Evolutionary conservation across 371 early-diverging fungal species (phyloP), one percentile per base, ranked within the genome.

Genomic region (Rhizopus sp.): DNA sequence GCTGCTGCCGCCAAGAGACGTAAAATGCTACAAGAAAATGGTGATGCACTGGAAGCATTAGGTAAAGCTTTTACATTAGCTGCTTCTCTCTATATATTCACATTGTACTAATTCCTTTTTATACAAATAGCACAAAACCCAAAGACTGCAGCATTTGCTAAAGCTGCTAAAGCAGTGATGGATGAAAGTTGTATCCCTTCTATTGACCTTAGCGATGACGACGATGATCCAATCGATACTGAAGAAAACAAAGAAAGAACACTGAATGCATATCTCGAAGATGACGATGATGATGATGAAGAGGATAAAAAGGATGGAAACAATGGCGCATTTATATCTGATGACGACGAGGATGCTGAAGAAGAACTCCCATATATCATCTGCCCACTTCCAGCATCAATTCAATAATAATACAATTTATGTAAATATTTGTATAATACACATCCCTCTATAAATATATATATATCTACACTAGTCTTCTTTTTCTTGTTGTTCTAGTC

Each of bases 61-160:
- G 59, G 72, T 71, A 65, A 56, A 35, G 16, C 0, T 37, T 10
- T 45, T 29, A 12, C 17, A 23, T 15, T 12, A 31, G 13, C 10
- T 13, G 17, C 29, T 35, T 56, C 1, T 12, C 35, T 23, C 37
- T 31, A 23, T 7, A 7, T 50, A 8, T 6, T 4, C 10, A 31
- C n/a, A n/a, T n/a, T n/a, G n/a, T n/a, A n/a, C n/a, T n/a, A n/a
- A n/a, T n/a, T n/a, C n/a, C n/a, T n/a, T 34, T n/a, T 13, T 16
- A n/a, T 40, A 3, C 41, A 12, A 40, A 12, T 37, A 68, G 74
- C 75, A 7, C 54, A 55, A 3, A 63, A 80, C 33, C 75, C 77
- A 6, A 68, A 74, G 34, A 80, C 80, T 0, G 67, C 69, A 8
- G 80, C 80, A 23, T 80, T 80, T 66, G 80, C 76, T 13, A 74